Percentiles rank a stretch among this genome's conserved stretches.
These are phyloP conservation scores for Aechmea fasciata DNA, from an alignment of 176 grass and related monocot genomes.

Conservation along the genomic window DNA sequence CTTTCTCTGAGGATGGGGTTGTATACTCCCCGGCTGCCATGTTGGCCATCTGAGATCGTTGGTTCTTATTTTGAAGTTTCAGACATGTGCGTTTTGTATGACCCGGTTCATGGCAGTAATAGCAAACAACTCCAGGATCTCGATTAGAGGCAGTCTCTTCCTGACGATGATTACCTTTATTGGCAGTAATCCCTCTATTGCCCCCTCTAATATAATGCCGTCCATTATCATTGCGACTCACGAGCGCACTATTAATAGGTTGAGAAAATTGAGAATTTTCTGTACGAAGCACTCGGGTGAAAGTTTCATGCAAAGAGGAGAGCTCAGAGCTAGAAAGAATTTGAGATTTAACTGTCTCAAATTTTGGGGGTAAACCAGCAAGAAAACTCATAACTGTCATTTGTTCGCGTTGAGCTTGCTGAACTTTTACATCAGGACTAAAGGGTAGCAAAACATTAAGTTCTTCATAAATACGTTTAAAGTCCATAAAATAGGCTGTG, in stretches of 20 bases:
- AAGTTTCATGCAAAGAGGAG: background rate
- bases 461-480: background rate
- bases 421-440: background rate
- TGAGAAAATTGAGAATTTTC: background rate
- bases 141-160: too few species aligned
- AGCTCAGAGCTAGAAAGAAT: background rate
- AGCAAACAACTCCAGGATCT: background rate
- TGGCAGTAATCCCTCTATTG: background rate
- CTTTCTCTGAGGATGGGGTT: background rate
- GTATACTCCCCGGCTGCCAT: background rate
- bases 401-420: background rate
- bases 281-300: background rate
- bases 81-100: background rate
- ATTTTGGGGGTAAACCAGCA: background rate
- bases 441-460: background rate
- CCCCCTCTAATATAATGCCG: too few species aligned
- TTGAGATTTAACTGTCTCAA: background rate
- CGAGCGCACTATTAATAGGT: background rate
- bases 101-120: background rate
- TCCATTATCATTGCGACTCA: background rate
- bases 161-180: too few species aligned
- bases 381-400: background rate
- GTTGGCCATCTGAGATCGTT: too few species aligned
- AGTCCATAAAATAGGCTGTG: background rate
- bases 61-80: background rate